Evolutionary conservation across 169 alveolate genomes (phyloP), one percentile per base, ranked within the genome.

Genomic region (Plasmodium adleri): DNA sequence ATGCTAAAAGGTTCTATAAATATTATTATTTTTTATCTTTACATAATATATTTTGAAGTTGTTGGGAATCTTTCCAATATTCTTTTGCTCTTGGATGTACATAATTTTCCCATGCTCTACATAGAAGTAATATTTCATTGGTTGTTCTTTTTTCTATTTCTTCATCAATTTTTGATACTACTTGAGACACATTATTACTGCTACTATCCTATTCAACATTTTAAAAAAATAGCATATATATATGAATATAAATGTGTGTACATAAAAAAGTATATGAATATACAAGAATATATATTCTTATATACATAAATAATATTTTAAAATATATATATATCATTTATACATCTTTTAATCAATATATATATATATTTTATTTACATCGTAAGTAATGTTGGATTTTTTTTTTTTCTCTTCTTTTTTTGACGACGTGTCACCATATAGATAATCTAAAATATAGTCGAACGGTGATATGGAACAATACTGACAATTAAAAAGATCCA

Each of bases 21-120:
- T 62, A 22, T 22, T 12, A 7, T 43, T 24, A n/a, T 52, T 20
- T 24, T 28, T 56, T 32, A 26, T 13, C 22, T 94, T 39, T 72
- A 96, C 98, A 87, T 60, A 97, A 71, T n/a, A 97, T 95, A 49
- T 95, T 90, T 72, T 94, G 95, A 15, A 95, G 93, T 63, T 93
- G 95, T 45, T 95, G 97, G 0, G 97, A 91, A 10, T 96, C 93
- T 72, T 95, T 95, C 98, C 98, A 97, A 67, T 95, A 95, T 59
- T 94, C 95, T 74, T 96, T 94, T 68, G 98, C 98, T 70, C 98
- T 87, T 32, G 98, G 97, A 71, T 97, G 98, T n/a, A 96, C 97
- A 74, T 96, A 97, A 66, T 96, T 95, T 32, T 96, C 98, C 98
- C 98, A 97, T 3, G 98, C 95, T 83, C 97, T 92, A 59, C 96